Conservation (phyloP, 2,329 filamentous ascomycete genomes). For the Calonectria honghensis region DNA sequence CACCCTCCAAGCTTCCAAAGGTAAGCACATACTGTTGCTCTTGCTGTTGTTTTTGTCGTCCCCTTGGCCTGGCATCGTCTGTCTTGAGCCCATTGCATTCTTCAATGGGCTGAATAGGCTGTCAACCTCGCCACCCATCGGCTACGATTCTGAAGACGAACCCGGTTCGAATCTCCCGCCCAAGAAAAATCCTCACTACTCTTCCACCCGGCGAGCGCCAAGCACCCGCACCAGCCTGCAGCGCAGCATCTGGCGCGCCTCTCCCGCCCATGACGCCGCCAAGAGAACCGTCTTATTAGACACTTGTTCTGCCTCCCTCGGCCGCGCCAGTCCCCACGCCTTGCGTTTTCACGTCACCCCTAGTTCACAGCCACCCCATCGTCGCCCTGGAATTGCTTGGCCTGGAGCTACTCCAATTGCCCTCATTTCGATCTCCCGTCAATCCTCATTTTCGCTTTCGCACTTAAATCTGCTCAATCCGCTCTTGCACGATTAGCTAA, state of each 20-base stretch:
- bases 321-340: slow-evolving; percentile 14
- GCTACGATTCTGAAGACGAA: slow-evolving; percentile 20
- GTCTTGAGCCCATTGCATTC: background rate
- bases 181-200: slow-evolving; percentile 7
- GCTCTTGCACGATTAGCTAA: slow-evolving; percentile 23
- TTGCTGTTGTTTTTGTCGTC: slow-evolving; percentile 29
- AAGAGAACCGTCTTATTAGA: slow-evolving; percentile 36
- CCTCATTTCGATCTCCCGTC: slow-evolving; percentile 25
- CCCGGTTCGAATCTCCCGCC: slow-evolving; percentile 22
- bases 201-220: slow-evolving; percentile 1
- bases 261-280: slow-evolving; percentile 40
- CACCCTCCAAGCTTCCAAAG: slow-evolving; percentile 57
- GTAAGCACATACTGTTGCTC: slow-evolving; percentile 45
- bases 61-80: slow-evolving; percentile 8
- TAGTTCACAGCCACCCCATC: slow-evolving; percentile 34
- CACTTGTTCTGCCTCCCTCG: slow-evolving; percentile 10
- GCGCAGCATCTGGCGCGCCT: background rate
- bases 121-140: slow-evolving; percentile 9
- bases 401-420: slow-evolving; percentile 35
- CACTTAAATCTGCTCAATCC: slow-evolving; percentile 24
- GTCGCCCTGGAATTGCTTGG: slow-evolving; percentile 39
- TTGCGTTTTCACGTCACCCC: slow-evolving; percentile 22
- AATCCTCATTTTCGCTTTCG: slow-evolving; percentile 19
- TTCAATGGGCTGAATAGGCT: slow-evolving; percentile 17
- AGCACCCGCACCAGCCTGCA: background rate